A percentile compares a stretch with the other conserved stretches of the same genome.
Evolutionary conservation across 164 flowering plant species (phyloP).

Genomic region (Magnolia kwangsiensis): DNA sequence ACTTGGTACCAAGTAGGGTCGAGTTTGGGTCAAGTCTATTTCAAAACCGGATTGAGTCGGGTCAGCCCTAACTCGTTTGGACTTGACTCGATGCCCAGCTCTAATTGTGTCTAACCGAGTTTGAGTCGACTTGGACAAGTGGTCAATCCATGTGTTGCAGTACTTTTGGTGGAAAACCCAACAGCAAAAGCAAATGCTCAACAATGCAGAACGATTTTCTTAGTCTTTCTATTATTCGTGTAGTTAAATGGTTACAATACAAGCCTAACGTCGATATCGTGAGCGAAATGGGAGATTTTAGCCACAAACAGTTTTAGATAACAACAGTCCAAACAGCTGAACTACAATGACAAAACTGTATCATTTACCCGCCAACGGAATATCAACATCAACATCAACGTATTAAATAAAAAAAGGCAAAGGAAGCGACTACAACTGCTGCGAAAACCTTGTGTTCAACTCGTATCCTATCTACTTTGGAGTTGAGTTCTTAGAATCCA

Average conservation of each 20-base stretch:
- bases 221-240: not conserved
- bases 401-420: not conserved
- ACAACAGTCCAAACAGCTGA: conserved; percentile 1
- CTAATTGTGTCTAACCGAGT: no score
- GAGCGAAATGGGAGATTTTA: not conserved
- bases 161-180: not conserved
- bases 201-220: not conserved
- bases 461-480: conserved; percentile 6
- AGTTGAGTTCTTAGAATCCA: conserved; percentile 32
- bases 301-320: not conserved
- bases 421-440: conserved; percentile 4
- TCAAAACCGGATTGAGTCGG: conserved; percentile 61
- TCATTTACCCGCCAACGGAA: conserved; percentile 8
- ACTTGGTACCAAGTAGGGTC: no score
- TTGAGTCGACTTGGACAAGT: not conserved
- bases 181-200: not conserved
- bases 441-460: not conserved
- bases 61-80: conserved; percentile 25
- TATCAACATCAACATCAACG: conserved; percentile 8
- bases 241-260: not conserved
- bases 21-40: no score
- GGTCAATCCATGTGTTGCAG: conserved; percentile 28
- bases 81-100: no score
- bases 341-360: not conserved
- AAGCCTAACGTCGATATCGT: not conserved